phyloP scores from a whole-genome alignment of 1,139 yeast genomes.

The Hansenula sp. region DNA sequence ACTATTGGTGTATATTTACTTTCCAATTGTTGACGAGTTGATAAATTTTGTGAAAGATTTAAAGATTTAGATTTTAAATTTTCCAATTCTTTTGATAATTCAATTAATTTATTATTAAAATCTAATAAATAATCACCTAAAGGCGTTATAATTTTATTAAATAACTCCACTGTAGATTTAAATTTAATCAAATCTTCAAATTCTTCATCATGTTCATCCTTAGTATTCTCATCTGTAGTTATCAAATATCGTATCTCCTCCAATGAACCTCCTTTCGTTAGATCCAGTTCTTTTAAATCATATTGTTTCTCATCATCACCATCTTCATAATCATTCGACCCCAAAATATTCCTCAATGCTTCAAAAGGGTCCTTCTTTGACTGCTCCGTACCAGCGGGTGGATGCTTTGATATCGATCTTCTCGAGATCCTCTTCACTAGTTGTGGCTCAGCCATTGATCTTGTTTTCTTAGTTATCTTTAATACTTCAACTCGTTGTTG shows the following conservation, averaged over 20 bases:
- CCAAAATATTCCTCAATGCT: neutral
- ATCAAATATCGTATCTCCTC: constrained; percentile 21
- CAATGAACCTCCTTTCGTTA: constrained; percentile 6
- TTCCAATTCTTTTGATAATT: constrained; percentile 57
- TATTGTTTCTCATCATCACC: neutral
- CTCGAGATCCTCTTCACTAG: constrained; percentile 1
- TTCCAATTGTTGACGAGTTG: constrained; percentile 50
- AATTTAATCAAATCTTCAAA: constrained; percentile 10
- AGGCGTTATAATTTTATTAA: constrained; percentile 15
- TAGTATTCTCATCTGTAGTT: constrained; percentile 5
- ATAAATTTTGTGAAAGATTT: constrained; percentile 53
- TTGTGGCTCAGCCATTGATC: no score
- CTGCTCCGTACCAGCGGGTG: constrained; percentile 1
- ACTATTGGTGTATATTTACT: constrained; percentile 65
- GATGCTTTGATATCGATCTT: neutral
- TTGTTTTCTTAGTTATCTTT: no score
- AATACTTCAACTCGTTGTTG: no score
- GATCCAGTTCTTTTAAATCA: neutral
- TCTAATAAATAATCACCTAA: constrained; percentile 23
- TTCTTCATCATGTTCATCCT: constrained; percentile 5
- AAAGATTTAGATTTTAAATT: constrained; percentile 53
- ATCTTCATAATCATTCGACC: neutral
- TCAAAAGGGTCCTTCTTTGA: neutral
- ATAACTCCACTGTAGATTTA: constrained; percentile 10
- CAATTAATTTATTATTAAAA: constrained; percentile 55